Evolutionary conservation across 306 rosid genomes (phyloP), one percentile per base, ranked within the genome.

Genomic region (Citrullus colocynthis): DNA sequence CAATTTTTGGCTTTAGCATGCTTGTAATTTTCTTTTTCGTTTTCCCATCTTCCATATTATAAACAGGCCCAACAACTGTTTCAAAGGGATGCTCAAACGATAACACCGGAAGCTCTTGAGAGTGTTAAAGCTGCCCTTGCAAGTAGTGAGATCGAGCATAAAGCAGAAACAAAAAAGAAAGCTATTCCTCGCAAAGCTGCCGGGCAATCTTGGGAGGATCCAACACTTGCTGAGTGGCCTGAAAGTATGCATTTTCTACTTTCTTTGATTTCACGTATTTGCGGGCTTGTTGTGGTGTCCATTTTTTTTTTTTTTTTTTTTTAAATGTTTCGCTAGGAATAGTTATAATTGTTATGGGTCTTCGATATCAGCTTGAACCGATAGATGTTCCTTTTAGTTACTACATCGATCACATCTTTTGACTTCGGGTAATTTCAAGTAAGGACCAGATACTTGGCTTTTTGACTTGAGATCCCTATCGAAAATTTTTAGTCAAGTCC

Each of bases 111-210:
- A 83, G 99, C 99, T 55, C 88, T 95, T 2, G 97, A 92, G 86
- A 92, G 91, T 57, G 97, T 95, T 41, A 95, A 92, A 81, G 97
- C 99, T 21, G 99, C 97, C 7, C 91, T 95, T 76, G 96, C 97
- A 34, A 95, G 82, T 84, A 91, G 97, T 42, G 97, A 95, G 49
- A 88, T 88, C 17, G 99, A 95, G 85, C 91, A 88, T 79, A 95
- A 92, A 69, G 89, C 93, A 4, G 97, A 90, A 41, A 82, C 88
- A 0, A 95, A 92, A 79, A 92, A 85, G 97, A 95, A 91, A 83
- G 97, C 97, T 24, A 70, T 95, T 80, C 99, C 99, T 80, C 93
- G 97, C 15, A 95, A 91, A 85, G 99, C 97, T 78, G 99, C 97
- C 14, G 97, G 99, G 8, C 99, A 85, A 79, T 8, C 91, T 4